phyloP scores from a whole-genome alignment of 202 grass and related monocot species.

The Zizania palustris region DNA sequence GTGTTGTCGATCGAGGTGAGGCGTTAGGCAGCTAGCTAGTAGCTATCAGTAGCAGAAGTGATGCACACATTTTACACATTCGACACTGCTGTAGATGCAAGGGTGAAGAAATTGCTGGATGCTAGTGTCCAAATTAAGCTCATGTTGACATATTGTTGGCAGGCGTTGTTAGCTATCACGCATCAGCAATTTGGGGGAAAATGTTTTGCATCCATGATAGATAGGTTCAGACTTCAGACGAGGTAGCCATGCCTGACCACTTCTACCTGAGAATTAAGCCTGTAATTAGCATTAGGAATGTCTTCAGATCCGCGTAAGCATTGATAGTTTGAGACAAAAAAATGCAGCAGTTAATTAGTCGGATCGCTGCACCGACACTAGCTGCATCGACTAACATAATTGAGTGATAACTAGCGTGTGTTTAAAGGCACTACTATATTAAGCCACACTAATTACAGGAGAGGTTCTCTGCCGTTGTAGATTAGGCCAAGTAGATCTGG shows the following conservation, averaged over 20 bases:
- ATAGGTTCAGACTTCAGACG: neutral
- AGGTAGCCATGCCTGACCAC: neutral
- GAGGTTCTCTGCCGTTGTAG: too few species aligned
- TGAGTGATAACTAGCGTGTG: neutral
- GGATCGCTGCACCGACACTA: neutral
- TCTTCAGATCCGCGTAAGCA: neutral
- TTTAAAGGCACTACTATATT: neutral
- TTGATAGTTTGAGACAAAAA: neutral
- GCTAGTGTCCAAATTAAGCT: neutral
- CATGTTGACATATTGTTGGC: neutral
- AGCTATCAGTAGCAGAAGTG: neutral
- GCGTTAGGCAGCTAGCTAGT: neutral
- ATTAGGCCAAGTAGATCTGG: too few species aligned
- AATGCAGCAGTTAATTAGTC: neutral
- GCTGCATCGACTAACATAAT: neutral
- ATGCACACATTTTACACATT: neutral
- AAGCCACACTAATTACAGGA: too few species aligned
- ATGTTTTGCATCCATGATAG: conserved; percentile 8
- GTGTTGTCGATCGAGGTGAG: neutral
- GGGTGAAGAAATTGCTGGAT: neutral
- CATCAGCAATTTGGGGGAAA: neutral
- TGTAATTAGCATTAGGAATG: neutral
- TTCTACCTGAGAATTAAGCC: neutral
- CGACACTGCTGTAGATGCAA: neutral
- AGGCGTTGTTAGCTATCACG: too few species aligned